phyloP scores from a whole-genome alignment of 176 grass and related monocot species.

The Puccinellia tenuiflora region DNA sequence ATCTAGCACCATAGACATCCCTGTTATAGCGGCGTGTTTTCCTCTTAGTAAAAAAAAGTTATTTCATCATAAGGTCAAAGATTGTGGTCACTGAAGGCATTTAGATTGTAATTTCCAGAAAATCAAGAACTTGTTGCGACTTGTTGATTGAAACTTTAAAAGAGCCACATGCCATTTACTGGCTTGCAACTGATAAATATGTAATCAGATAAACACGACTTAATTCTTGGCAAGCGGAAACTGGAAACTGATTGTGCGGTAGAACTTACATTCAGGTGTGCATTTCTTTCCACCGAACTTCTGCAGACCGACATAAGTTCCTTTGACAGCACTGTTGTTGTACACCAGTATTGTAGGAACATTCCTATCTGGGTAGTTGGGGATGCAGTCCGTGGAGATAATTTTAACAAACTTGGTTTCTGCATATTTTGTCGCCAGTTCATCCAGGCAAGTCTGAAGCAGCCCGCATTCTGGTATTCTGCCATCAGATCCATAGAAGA shows the following conservation, averaged over 20 bases:
- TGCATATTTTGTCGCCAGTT: slow-evolving; percentile 74
- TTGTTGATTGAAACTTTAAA: neutral
- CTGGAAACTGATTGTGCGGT: neutral
- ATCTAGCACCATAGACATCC: neutral
- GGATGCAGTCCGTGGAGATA: slow-evolving; percentile 91
- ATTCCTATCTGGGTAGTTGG: slow-evolving; percentile 86
- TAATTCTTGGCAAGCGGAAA: neutral
- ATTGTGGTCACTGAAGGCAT: neutral
- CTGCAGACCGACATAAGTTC: slow-evolving; percentile 70
- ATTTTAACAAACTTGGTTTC: slow-evolving; percentile 96
- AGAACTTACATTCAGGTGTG: slow-evolving; percentile 89
- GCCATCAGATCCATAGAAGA: slow-evolving; percentile 25
- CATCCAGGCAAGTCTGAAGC: slow-evolving; percentile 78
- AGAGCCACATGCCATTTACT: neutral
- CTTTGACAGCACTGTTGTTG: slow-evolving; percentile 94
- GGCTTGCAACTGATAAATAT: neutral
- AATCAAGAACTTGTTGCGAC: neutral
- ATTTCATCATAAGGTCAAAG: neutral
- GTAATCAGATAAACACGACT: neutral
- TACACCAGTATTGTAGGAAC: slow-evolving; percentile 97
- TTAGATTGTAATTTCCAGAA: neutral
- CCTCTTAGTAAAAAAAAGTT: neutral
- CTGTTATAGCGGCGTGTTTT: neutral
- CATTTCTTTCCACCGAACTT: slow-evolving; percentile 79
- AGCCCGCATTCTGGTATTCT: slow-evolving; percentile 85